Evolutionary conservation across 2,329 filamentous ascomycete species (phyloP).

Genomic region (Conoideocrella luteorostrata): DNA sequence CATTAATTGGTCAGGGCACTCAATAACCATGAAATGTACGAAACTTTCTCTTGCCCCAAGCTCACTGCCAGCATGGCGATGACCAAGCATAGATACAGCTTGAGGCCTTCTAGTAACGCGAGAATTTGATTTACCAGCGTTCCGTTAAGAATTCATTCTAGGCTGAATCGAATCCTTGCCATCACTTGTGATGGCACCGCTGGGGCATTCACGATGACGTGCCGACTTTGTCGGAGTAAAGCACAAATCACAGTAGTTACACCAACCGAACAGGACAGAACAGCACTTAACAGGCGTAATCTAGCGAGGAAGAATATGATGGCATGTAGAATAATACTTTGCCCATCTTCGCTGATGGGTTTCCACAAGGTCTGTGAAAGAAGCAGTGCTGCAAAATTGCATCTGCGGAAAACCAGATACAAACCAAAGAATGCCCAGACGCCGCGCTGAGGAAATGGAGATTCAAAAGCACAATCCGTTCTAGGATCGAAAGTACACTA

Average conservation of each 20-base stretch:
- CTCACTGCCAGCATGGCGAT: constrained; percentile 23
- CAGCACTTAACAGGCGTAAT: too few species aligned
- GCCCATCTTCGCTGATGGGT: too few species aligned
- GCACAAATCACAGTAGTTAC: neutral
- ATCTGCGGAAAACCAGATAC: too few species aligned
- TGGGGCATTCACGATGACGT: constrained; percentile 36
- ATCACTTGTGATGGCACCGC: constrained; percentile 67
- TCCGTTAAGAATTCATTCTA: constrained; percentile 74
- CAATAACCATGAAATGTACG: constrained; percentile 25
- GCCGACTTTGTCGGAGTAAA: neutral
- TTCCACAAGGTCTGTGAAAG: too few species aligned
- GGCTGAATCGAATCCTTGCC: constrained; percentile 64
- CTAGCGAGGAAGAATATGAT: too few species aligned
- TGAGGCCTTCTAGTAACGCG: constrained; percentile 34
- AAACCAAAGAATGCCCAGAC: constrained; percentile 17
- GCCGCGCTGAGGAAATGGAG: constrained; percentile 28
- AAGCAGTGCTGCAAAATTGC: too few species aligned
- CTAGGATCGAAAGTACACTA: neutral
- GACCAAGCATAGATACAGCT: constrained; percentile 18
- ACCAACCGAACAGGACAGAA: too few species aligned
- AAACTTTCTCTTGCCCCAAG: constrained; percentile 36
- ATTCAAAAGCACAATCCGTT: neutral
- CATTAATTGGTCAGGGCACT: too few species aligned
- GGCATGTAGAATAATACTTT: too few species aligned
- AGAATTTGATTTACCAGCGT: constrained; percentile 60